Evolutionary conservation across 768 basidiomycete genomes (phyloP).

Genomic region (Clavaria fumosa): DNA sequence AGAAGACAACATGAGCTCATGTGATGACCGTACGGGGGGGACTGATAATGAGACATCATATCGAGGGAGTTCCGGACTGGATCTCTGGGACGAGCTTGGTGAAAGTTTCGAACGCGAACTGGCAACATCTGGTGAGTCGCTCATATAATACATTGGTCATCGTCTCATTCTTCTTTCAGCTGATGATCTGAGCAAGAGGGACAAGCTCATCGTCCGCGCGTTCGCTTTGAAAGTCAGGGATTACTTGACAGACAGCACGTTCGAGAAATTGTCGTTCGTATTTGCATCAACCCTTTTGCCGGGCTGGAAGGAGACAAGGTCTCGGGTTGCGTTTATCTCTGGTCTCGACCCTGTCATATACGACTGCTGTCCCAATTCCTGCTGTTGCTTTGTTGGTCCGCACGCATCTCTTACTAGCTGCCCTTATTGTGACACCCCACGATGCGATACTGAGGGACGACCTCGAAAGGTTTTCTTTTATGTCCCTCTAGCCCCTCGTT

Average conservation of each 20-base stretch:
- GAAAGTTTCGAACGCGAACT: too few species aligned
- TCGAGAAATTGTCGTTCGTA: background rate
- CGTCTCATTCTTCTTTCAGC: too few species aligned
- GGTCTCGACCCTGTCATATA: slow-evolving; percentile 18
- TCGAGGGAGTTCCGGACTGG: too few species aligned
- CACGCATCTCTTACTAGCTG: slow-evolving; percentile 18
- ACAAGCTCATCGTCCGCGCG: background rate
- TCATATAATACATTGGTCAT: too few species aligned
- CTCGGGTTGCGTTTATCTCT: slow-evolving; percentile 17
- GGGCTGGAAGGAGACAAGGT: slow-evolving; percentile 6
- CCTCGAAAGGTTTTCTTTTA: slow-evolving; percentile 20
- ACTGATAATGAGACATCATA: too few species aligned
- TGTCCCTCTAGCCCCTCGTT: too few species aligned
- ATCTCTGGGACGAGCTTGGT: too few species aligned
- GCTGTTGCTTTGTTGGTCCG: slow-evolving; percentile 23
- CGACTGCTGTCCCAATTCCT: slow-evolving; percentile 30
- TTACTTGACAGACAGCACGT: background rate
- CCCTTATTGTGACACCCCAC: slow-evolving; percentile 21
- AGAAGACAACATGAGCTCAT: too few species aligned
- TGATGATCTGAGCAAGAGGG: background rate
- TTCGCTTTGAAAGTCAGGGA: slow-evolving; percentile 1
- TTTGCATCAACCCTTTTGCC: background rate
- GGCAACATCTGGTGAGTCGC: too few species aligned
- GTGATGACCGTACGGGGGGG: too few species aligned
- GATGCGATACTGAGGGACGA: slow-evolving; percentile 11